Evolutionary conservation across 805 yeast species (phyloP), one percentile per base, ranked within the genome.

Genomic region (Zygosaccharomyces gambellarensis): DNA sequence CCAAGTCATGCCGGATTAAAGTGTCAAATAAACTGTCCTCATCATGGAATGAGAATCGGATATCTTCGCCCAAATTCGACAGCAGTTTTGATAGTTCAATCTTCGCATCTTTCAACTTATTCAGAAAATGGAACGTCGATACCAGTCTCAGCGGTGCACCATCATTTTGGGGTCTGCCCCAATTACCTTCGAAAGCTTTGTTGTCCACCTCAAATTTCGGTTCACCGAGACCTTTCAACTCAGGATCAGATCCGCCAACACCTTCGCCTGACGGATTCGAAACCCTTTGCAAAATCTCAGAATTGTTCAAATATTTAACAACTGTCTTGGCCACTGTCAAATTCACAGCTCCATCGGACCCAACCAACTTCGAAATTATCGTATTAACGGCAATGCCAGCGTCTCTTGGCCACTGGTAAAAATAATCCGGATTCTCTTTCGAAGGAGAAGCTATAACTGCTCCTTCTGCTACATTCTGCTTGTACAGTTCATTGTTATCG

Each of bases 111-210:
- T 66, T 56, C 50, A 82, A 65, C 2, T 76, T 57, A 21, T 71
- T 67, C 51, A 87, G 57, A 62, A 80, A 87, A 52, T 77, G 77
- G 34, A 79, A 65, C 21, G 83, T 74, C 1, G 96, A 77, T 48
- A 84, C 75, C 9, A 82, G 76, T 58, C 97, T 76, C 49, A 92
- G 73, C 0, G 95, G 90, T 0, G 98, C 97, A 0, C 98, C 98
- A 65, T 92, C 98, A 51, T 89, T 78, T 68, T 92, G 98, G 1
- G 98, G 98, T 57, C 98, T 75, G 2, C 98, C 98, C 98, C 98
- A 92, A 31, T 71, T 64, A 2, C 71, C 82, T 5, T 66, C 65
- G 59, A 85, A 92, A 0, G 86, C 73, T 0, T 79, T 59, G 22
- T 85, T 83, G 62, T 88, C 78, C 3, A 82, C 80, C 63, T 75